Percentiles rank a stretch among this genome's conserved stretches.
phyloP scores from a whole-genome alignment of 1,139 yeast species.

The Arxiozyma slooffiae region DNA sequence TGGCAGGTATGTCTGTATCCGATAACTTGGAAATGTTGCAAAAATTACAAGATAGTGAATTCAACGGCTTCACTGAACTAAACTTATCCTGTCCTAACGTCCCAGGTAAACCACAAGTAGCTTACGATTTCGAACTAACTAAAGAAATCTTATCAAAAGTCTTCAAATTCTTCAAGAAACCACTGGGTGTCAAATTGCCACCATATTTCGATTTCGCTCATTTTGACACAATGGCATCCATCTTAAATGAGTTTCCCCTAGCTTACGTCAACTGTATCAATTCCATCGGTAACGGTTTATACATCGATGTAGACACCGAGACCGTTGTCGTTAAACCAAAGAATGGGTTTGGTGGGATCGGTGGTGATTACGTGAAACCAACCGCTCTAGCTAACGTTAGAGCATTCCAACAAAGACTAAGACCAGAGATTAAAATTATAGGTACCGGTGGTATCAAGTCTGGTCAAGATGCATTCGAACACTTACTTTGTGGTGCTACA shows the following conservation, averaged over 20 bases:
- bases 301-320: conserved; percentile 22
- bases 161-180: conserved; percentile 23
- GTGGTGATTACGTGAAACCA: conserved; percentile 27
- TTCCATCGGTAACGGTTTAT: conserved; percentile 26
- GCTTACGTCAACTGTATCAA: conserved; percentile 26
- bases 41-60: conserved; percentile 20
- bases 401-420: conserved; percentile 26
- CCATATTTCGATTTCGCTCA: conserved; percentile 28
- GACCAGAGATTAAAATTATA: conserved; percentile 21
- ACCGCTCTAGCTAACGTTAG: conserved; percentile 28
- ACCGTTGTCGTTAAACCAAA: conserved; percentile 26
- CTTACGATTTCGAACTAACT: conserved; percentile 46
- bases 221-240: conserved; percentile 22
- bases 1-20: conserved; percentile 26
- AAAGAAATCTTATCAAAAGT: conserved; percentile 41
- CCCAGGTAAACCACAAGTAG: conserved; percentile 42
- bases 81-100: conserved; percentile 28
- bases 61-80: conserved; percentile 22
- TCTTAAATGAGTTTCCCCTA: conserved; percentile 22
- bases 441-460: conserved; percentile 27
- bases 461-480: conserved; percentile 27
- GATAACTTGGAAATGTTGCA: conserved; percentile 19
- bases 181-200: conserved; percentile 25
- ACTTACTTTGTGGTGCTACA: conserved; percentile 26
- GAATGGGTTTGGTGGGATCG: conserved; percentile 27